Evolutionary conservation across 768 basidiomycete species (phyloP).

Genomic region (Boletus coccyginus): DNA sequence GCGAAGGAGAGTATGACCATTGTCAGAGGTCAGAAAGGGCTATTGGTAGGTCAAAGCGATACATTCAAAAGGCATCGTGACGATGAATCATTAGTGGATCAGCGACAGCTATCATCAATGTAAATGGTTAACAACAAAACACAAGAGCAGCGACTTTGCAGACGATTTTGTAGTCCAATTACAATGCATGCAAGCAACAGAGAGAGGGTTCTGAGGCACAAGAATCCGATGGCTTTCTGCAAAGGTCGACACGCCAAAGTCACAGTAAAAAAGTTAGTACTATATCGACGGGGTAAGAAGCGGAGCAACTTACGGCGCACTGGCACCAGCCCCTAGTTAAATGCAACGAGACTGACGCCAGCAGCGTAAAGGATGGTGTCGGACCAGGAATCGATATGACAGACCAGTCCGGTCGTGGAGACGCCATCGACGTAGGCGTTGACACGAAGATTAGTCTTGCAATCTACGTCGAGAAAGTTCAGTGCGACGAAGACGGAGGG

Average conservation of each 20-base stretch:
- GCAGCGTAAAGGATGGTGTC: constrained; percentile 5
- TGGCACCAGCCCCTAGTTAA: background rate
- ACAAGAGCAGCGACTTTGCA: background rate
- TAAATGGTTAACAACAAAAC: too few relatives aligned
- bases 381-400: constrained; percentile 8
- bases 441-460: constrained; percentile 5
- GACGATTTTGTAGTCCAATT: background rate
- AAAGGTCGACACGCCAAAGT: too few relatives aligned
- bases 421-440: constrained; percentile 8
- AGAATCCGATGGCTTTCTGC: background rate
- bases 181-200: too few relatives aligned
- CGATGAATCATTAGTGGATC: too few relatives aligned
- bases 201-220: background rate
- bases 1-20: too few relatives aligned
- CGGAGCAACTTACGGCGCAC: background rate
- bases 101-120: too few relatives aligned
- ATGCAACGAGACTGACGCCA: constrained; percentile 2
- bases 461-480: constrained; percentile 8
- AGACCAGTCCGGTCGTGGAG: constrained; percentile 1
- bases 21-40: too few relatives aligned
- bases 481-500: constrained; percentile 14
- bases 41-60: too few relatives aligned
- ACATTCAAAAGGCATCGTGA: too few relatives aligned
- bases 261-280: too few relatives aligned
- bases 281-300: too few relatives aligned